phyloP scores from a whole-genome alignment of 2,329 filamentous ascomycete species.

The Achaetomium macrosporum region DNA sequence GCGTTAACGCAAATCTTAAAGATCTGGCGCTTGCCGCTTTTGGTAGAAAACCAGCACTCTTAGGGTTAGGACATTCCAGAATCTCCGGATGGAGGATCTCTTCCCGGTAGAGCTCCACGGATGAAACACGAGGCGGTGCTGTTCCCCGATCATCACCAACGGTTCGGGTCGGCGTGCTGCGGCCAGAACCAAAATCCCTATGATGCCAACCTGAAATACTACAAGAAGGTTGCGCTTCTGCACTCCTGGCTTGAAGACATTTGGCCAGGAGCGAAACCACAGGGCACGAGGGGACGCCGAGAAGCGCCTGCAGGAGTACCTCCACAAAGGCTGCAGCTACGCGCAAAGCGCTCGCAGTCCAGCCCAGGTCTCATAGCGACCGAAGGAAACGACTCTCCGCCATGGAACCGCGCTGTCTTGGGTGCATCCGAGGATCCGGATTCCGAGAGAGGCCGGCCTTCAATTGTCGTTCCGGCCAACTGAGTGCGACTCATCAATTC shows the following conservation, averaged over 20 bases:
- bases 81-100: constrained; percentile 2
- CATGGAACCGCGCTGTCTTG: not conserved
- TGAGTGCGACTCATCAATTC: not conserved
- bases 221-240: not conserved
- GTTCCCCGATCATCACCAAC: not conserved
- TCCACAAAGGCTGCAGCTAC: constrained; percentile 9
- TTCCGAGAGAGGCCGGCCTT: not conserved
- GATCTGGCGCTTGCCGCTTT: constrained; percentile 4
- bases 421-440: constrained; percentile 1
- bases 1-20: constrained; percentile 13
- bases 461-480: not conserved
- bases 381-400: constrained; percentile 5
- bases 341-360: constrained; percentile 17
- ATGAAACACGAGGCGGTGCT: constrained; percentile 4
- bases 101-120: not conserved
- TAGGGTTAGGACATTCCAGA: not conserved
- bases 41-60: not conserved
- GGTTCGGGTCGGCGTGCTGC: constrained; percentile 9
- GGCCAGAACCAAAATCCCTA: not conserved
- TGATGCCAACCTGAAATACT: not conserved
- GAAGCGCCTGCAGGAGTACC: constrained; percentile 4
- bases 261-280: not conserved
- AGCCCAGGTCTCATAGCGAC: constrained; percentile 6
- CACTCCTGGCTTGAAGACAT: not conserved
- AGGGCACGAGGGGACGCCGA: constrained; percentile 1